Conservation (phyloP, 345 rosid species). For the Citrus glauca region DNA sequence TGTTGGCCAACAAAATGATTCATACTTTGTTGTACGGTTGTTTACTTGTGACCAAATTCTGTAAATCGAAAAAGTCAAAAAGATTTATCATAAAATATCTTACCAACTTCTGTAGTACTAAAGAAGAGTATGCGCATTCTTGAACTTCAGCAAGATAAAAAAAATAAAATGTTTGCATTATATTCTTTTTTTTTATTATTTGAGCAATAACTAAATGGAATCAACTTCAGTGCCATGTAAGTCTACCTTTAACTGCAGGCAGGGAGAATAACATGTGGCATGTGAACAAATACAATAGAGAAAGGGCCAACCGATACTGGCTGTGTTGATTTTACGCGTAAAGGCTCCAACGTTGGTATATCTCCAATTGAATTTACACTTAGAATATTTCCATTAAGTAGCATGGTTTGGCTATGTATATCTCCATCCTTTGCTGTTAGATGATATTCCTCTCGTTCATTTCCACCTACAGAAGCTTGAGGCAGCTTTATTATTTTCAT, state of each 20-base stretch:
- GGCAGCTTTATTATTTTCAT: constrained; percentile 8
- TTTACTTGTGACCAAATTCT: background rate
- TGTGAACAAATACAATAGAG: constrained; percentile 68
- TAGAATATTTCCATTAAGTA: constrained; percentile 72
- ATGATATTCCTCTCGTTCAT: constrained; percentile 79
- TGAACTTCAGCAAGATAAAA: background rate
- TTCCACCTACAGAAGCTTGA: constrained; percentile 16
- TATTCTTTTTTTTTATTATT: constrained; percentile 10
- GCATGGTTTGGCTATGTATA: constrained; percentile 74
- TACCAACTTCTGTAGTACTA: background rate
- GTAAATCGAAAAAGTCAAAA: background rate
- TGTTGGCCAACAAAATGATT: constrained; percentile 13
- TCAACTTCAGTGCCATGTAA: constrained; percentile 22
- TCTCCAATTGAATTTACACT: constrained; percentile 54
- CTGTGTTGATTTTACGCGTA: constrained; percentile 34
- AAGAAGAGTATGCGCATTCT: background rate
- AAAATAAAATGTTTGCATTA: background rate
- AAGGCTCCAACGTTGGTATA: constrained; percentile 63
- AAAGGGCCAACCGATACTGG: constrained; percentile 58
- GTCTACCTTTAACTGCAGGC: constrained; percentile 42
- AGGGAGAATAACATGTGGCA: constrained; percentile 42
- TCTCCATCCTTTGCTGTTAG: constrained; percentile 70
- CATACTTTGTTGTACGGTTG: background rate
- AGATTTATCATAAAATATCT: background rate
- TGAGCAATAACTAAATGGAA: constrained; percentile 21